phyloP scores from a whole-genome alignment of 192 early-diverging fungal species.

The Entophlyctis helioformis region DNA sequence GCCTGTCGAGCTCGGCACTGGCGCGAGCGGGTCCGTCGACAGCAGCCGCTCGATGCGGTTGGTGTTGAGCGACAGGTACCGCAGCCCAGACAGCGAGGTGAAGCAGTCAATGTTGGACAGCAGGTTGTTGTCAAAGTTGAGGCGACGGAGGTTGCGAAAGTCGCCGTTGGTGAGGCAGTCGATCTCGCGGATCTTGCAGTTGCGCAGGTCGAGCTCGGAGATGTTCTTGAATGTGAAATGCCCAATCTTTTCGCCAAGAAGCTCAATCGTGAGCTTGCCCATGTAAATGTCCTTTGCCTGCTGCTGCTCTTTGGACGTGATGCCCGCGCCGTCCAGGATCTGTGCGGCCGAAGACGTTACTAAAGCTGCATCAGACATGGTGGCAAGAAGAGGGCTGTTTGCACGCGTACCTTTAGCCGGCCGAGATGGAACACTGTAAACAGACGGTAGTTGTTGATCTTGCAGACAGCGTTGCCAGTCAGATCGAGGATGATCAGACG shows the following conservation, averaged over 20 bases:
- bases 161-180: conserved; percentile 40
- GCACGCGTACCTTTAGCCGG: conserved; percentile 33
- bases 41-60: conserved; percentile 41
- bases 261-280: conserved; percentile 45
- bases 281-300: conserved; percentile 40
- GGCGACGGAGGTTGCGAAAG: conserved; percentile 37
- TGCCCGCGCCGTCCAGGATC: conserved; percentile 45
- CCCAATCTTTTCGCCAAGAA: conserved; percentile 46
- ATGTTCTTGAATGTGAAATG: conserved; percentile 42
- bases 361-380: neutral
- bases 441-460: conserved; percentile 34
- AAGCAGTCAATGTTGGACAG: conserved; percentile 37
- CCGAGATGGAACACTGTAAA: conserved; percentile 47
- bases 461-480: conserved; percentile 44
- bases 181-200: conserved; percentile 50
- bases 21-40: conserved; percentile 17
- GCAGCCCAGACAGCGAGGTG: conserved; percentile 21
- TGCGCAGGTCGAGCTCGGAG: conserved; percentile 44
- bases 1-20: neutral
- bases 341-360: conserved; percentile 1
- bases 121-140: conserved; percentile 49
- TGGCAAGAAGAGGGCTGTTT: too few species aligned
- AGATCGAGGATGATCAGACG: conserved; percentile 47
- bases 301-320: conserved; percentile 36
- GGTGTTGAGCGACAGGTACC: conserved; percentile 34